phyloP scores from a whole-genome alignment of 2,329 filamentous ascomycete genomes.

The Calonectria honghensis region DNA sequence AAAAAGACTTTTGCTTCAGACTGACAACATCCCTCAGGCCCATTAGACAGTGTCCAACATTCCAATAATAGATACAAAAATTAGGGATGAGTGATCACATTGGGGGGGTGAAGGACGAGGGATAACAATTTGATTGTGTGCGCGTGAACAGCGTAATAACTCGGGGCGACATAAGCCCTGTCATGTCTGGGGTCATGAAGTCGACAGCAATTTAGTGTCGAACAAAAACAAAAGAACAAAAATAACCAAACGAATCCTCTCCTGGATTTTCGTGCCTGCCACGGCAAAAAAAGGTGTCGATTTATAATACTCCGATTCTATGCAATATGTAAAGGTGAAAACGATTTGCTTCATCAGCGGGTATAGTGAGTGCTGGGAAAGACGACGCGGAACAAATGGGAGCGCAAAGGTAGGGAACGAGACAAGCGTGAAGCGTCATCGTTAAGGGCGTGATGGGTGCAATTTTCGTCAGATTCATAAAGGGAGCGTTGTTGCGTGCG shows the following conservation, averaged over 20 bases:
- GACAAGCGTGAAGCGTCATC: conserved; percentile 45
- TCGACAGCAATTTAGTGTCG: conserved; percentile 21
- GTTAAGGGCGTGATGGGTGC: conserved; percentile 40
- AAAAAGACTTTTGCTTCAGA: not conserved
- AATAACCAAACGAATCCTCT: conserved; percentile 20
- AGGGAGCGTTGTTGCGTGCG: conserved; percentile 41
- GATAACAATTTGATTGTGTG: conserved; percentile 22
- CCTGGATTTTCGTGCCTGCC: conserved; percentile 23
- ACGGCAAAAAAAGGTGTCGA: conserved; percentile 29
- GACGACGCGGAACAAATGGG: conserved; percentile 34
- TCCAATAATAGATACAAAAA: conserved; percentile 22
- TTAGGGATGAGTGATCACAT: conserved; percentile 16
- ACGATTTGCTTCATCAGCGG: conserved; percentile 47
- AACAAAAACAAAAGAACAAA: conserved; percentile 21
- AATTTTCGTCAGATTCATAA: conserved; percentile 50
- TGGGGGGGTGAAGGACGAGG: not conserved
- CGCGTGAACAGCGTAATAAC: conserved; percentile 1
- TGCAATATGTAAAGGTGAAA: conserved; percentile 45
- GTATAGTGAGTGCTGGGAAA: conserved; percentile 47
- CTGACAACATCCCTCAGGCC: conserved; percentile 5
- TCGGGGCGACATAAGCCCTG: conserved; percentile 22
- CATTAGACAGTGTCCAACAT: conserved; percentile 18
- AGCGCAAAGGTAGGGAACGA: conserved; percentile 33
- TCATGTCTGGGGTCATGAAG: conserved; percentile 39
- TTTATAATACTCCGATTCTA: conserved; percentile 42